phyloP scores from a whole-genome alignment of 2,329 filamentous ascomycete species.

The Fragosphaeria purpurea region DNA sequence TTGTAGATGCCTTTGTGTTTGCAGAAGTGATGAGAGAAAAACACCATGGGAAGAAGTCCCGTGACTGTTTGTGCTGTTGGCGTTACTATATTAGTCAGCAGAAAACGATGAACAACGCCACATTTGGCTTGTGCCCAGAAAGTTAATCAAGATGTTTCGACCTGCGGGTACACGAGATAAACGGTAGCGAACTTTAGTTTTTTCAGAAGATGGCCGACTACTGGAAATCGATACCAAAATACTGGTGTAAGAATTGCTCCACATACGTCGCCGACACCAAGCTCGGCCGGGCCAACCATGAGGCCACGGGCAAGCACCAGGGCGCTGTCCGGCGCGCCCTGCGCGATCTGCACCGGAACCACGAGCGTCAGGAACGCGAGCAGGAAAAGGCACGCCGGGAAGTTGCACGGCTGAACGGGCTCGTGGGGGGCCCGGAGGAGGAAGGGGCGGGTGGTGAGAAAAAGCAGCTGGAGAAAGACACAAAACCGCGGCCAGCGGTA shows the following conservation, averaged over 20 bases:
- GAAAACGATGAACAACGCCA: too few relatives aligned
- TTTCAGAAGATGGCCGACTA: slow-evolving; percentile 73
- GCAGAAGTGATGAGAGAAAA: too few relatives aligned
- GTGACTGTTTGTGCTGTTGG: too few relatives aligned
- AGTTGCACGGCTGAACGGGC: slow-evolving; percentile 72
- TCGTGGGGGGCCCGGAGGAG: slow-evolving; percentile 41
- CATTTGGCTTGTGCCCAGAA: too few relatives aligned
- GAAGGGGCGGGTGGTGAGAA: not conserved
- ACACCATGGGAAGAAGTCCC: too few relatives aligned
- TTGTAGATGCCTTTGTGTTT: too few relatives aligned
- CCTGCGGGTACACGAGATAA: too few relatives aligned
- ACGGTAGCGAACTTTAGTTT: too few relatives aligned
- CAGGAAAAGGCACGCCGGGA: slow-evolving; percentile 76
- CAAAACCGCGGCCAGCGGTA: not conserved
- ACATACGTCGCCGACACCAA: slow-evolving; percentile 86
- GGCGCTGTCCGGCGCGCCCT: slow-evolving; percentile 79
- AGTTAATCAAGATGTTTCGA: too few relatives aligned
- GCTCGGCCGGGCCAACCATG: slow-evolving; percentile 81
- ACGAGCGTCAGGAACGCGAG: slow-evolving; percentile 72
- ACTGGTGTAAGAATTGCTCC: slow-evolving; percentile 97
- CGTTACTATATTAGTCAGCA: too few relatives aligned
- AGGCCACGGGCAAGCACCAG: slow-evolving; percentile 78
- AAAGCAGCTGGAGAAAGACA: not conserved
- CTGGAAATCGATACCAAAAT: slow-evolving; percentile 96
- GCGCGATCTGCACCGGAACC: slow-evolving; percentile 74